Conservation (phyloP, 331 rosid species). For the Acacia pycnantha region DNA sequence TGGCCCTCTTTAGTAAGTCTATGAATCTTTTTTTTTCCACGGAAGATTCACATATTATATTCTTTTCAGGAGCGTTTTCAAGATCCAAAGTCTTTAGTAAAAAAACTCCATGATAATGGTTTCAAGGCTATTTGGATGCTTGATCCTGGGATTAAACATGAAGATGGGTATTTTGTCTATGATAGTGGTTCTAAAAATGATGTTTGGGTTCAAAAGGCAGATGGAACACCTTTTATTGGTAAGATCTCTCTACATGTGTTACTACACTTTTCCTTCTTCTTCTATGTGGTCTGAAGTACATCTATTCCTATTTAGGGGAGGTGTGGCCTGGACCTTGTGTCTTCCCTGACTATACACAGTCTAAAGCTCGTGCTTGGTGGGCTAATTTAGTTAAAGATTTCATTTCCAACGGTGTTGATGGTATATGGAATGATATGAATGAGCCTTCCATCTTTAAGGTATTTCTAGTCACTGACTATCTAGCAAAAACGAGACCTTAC, state of each 20-base stretch:
- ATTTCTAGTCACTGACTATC: constrained; percentile 11
- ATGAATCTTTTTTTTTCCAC: constrained; percentile 4
- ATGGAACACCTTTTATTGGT: constrained; percentile 75
- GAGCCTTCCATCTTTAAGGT: constrained; percentile 93
- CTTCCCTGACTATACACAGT: constrained; percentile 90
- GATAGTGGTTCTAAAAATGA: constrained; percentile 71
- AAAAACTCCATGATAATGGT: constrained; percentile 65
- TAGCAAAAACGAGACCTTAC: neutral
- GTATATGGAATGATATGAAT: constrained; percentile 98
- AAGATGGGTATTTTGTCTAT: constrained; percentile 76
- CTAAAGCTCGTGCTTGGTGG: constrained; percentile 90
- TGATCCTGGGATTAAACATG: constrained; percentile 86
- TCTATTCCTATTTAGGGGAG: constrained; percentile 50
- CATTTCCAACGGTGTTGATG: constrained; percentile 77
- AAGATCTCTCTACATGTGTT: constrained; percentile 8
- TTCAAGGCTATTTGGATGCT: constrained; percentile 97
- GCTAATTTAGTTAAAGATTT: constrained; percentile 81
- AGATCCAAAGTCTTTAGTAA: constrained; percentile 68
- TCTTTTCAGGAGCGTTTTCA: constrained; percentile 68
- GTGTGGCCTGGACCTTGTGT: constrained; percentile 97
- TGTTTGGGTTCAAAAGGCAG: constrained; percentile 76
- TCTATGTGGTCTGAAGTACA: constrained; percentile 21
- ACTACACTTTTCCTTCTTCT: neutral
- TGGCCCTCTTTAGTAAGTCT: constrained; percentile 17
- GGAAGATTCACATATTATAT: constrained; percentile 13